Evolutionary conservation across 192 early-diverging fungal species (phyloP).

Genomic region (Irineochytrium annulatum): DNA sequence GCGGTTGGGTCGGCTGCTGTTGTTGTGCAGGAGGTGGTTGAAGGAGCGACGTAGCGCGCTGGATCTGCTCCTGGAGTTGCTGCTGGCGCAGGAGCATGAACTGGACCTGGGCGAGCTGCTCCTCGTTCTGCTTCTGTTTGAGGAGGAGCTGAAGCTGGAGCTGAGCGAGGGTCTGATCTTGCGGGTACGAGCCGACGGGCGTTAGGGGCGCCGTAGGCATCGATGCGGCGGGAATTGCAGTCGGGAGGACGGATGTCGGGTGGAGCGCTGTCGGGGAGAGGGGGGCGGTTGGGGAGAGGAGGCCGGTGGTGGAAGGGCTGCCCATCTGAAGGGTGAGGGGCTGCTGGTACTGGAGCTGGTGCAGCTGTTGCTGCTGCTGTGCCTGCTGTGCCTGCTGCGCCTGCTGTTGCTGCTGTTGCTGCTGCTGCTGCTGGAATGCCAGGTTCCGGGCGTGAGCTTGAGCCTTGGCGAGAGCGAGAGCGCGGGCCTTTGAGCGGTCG

Average conservation of each 20-base stretch:
- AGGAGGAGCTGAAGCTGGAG: conserved; percentile 1
- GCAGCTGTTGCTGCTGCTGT: neutral
- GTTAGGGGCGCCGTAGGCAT: no score
- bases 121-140: conserved; percentile 3
- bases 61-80: conserved; percentile 1
- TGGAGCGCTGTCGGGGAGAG: neutral
- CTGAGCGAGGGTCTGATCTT: neutral
- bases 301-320: neutral
- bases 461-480: neutral
- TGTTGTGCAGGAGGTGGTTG: no score
- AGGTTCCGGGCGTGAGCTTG: conserved; percentile 1
- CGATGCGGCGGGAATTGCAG: no score
- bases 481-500: neutral
- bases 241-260: no score
- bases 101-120: conserved; percentile 4
- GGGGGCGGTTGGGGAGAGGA: neutral
- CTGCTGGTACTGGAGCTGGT: neutral
- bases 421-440: neutral
- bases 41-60: no score
- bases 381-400: neutral
- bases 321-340: no score
- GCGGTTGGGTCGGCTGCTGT: no score
- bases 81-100: neutral
- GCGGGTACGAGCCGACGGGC: no score
- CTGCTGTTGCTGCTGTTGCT: neutral